Conservation (phyloP, 768 basidiomycete species). For the Austroboletus eburneus region DNA sequence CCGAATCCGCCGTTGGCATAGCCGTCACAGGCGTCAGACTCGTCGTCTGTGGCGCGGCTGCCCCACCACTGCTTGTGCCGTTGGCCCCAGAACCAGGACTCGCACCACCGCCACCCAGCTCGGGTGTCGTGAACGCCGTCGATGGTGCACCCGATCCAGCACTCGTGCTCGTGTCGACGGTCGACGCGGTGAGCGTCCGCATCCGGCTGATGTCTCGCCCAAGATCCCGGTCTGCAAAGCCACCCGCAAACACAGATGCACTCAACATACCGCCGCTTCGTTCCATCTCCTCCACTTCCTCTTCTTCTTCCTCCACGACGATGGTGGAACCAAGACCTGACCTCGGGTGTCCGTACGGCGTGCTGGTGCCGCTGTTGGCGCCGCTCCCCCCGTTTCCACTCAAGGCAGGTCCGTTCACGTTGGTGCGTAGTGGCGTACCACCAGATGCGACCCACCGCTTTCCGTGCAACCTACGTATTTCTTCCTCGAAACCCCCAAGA, state of each 20-base stretch:
- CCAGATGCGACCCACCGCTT: conserved; percentile 72
- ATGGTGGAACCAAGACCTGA: conserved; percentile 50
- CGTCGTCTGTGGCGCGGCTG: conserved; percentile 40
- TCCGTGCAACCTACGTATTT: conserved; percentile 63
- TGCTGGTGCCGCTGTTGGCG: conserved; percentile 63
- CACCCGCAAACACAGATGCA: conserved; percentile 32
- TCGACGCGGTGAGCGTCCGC: conserved; percentile 54
- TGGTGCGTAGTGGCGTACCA: conserved; percentile 56
- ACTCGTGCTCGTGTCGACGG: conserved; percentile 31
- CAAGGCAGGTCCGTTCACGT: conserved; percentile 41
- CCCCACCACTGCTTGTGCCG: conserved; percentile 19
- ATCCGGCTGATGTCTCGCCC: conserved; percentile 38
- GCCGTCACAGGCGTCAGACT: conserved; percentile 69
- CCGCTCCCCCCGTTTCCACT: conserved; percentile 40
- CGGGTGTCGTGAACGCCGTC: conserved; percentile 61
- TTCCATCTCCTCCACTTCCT: conserved; percentile 62
- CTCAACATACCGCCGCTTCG: conserved; percentile 24
- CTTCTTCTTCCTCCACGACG: conserved; percentile 74
- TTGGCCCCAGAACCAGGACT: conserved; percentile 27
- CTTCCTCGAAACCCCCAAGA: conserved; percentile 72
- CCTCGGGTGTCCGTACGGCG: conserved; percentile 55
- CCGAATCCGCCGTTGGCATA: conserved; percentile 65
- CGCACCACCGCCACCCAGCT: conserved; percentile 38
- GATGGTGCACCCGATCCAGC: conserved; percentile 39
- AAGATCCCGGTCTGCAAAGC: conserved; percentile 40